Evolutionary conservation across 352 stramenopile species (phyloP).

Genomic region (Phytophthora palmivora): DNA sequence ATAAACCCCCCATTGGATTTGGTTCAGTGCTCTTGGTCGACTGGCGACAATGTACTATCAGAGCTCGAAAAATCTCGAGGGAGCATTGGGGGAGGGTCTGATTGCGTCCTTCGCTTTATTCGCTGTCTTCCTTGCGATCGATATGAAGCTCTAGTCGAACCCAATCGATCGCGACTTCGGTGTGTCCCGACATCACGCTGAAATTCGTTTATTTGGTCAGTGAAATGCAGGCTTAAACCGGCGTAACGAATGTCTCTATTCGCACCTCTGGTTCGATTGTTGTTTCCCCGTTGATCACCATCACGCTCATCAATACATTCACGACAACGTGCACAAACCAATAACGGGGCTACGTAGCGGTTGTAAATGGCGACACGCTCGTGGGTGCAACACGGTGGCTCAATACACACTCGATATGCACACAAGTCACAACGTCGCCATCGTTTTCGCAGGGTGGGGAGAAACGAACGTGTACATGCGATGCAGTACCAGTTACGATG

Average conservation of each 20-base stretch:
- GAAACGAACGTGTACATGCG: slow-evolving; percentile 31
- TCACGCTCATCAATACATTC: slow-evolving; percentile 40
- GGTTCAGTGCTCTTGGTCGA: too few species aligned
- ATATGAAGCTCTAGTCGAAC: neutral
- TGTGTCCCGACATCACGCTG: slow-evolving; percentile 23
- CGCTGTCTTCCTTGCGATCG: neutral
- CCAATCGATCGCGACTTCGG: slow-evolving; percentile 11
- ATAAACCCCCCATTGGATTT: too few species aligned
- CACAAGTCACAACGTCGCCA: slow-evolving; percentile 39
- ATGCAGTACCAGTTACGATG: slow-evolving; percentile 43
- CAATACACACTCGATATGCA: slow-evolving; percentile 36
- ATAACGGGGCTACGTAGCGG: slow-evolving; percentile 33
- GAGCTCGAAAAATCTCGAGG: neutral
- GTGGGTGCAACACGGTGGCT: slow-evolving; percentile 30
- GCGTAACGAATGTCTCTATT: slow-evolving; percentile 21
- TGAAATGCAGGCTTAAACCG: slow-evolving; percentile 19
- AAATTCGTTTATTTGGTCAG: slow-evolving; percentile 3
- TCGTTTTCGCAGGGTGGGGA: slow-evolving; percentile 17
- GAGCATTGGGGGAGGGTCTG: neutral
- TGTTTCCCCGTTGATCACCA: neutral
- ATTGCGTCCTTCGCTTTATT: slow-evolving; percentile 11
- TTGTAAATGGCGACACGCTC: slow-evolving; percentile 45
- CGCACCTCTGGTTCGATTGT: neutral
- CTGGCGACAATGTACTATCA: neutral
- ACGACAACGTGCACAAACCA: slow-evolving; percentile 36